phyloP scores from a whole-genome alignment of 768 basidiomycete species.

The Panus rudis region DNA sequence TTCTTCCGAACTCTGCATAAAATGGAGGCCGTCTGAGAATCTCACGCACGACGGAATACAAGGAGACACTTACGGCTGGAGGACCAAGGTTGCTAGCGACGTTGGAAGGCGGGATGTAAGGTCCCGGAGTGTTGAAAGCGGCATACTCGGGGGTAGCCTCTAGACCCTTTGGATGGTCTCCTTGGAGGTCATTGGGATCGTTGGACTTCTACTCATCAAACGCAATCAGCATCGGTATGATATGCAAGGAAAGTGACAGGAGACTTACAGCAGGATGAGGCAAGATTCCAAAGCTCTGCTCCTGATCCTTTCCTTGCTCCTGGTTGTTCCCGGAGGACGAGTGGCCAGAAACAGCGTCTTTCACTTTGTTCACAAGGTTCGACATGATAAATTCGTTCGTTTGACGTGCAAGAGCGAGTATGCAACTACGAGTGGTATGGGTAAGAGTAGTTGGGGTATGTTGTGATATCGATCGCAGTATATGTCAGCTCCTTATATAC shows the following conservation, averaged over 20 bases:
- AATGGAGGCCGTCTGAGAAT: constrained; percentile 1
- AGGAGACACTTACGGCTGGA: constrained; percentile 35
- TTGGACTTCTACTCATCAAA: constrained; percentile 54
- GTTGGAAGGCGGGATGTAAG: constrained; percentile 41
- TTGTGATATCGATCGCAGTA: neutral
- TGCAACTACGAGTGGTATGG: constrained; percentile 1
- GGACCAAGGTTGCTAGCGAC: constrained; percentile 37
- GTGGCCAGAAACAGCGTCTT: constrained; percentile 4
- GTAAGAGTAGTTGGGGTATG: neutral
- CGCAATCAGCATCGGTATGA: neutral
- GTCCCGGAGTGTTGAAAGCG: constrained; percentile 45
- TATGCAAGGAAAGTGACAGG: neutral
- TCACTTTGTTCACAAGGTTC: constrained; percentile 13
- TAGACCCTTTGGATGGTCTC: no score
- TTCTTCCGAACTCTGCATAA: constrained; percentile 12
- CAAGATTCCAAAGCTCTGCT: constrained; percentile 43
- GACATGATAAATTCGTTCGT: constrained; percentile 9
- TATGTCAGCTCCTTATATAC: neutral
- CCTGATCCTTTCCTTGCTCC: constrained; percentile 25
- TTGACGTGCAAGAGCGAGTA: neutral
- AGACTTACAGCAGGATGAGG: constrained; percentile 55
- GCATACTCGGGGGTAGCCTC: constrained; percentile 30
- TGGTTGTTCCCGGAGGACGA: constrained; percentile 3
- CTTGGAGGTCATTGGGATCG: constrained; percentile 47
- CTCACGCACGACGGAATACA: neutral